Evolutionary conservation across 2,329 filamentous ascomycete species (phyloP).

Genomic region (Penicillium italicum): DNA sequence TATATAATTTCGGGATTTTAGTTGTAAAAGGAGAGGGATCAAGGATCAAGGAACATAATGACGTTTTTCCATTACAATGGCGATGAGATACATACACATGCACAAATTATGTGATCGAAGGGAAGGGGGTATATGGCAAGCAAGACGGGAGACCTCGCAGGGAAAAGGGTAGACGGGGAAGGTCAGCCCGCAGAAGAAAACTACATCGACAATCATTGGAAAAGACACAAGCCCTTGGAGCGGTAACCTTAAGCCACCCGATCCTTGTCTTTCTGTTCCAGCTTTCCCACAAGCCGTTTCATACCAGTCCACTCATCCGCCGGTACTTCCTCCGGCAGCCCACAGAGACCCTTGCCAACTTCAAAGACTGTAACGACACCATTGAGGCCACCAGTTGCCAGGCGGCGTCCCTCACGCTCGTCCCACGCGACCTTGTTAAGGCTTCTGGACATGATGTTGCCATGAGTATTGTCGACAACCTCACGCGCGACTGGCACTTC

Average conservation of each 20-base stretch:
- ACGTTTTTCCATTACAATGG: neutral
- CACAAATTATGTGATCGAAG: slow-evolving; percentile 19
- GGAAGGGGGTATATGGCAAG: slow-evolving; percentile 27
- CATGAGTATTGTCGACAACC: slow-evolving; percentile 53
- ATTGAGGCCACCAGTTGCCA: slow-evolving; percentile 89
- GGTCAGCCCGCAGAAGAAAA: slow-evolving; percentile 12
- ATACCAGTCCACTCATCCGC: slow-evolving; percentile 90
- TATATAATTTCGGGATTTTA: neutral
- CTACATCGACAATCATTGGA: slow-evolving; percentile 6
- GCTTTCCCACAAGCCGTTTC: slow-evolving; percentile 77
- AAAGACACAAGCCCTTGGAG: neutral
- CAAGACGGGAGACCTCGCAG: slow-evolving; percentile 10
- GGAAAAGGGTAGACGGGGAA: slow-evolving; percentile 10
- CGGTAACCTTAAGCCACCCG: slow-evolving; percentile 27
- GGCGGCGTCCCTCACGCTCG: slow-evolving; percentile 74
- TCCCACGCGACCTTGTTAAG: slow-evolving; percentile 96
- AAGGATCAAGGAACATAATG: neutral
- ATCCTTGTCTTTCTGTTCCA: slow-evolving; percentile 54
- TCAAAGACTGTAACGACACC: slow-evolving; percentile 90
- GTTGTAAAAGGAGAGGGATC: neutral
- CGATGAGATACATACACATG: slow-evolving; percentile 10
- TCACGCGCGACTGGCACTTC: slow-evolving; percentile 79
- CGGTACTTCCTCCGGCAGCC: slow-evolving; percentile 77
- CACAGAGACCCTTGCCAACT: slow-evolving; percentile 71
- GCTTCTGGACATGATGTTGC: slow-evolving; percentile 72